Percentiles rank a stretch among this genome's conserved stretches.
Evolutionary conservation across 345 rosid species (phyloP).

Genomic region (Geranium brycei): DNA sequence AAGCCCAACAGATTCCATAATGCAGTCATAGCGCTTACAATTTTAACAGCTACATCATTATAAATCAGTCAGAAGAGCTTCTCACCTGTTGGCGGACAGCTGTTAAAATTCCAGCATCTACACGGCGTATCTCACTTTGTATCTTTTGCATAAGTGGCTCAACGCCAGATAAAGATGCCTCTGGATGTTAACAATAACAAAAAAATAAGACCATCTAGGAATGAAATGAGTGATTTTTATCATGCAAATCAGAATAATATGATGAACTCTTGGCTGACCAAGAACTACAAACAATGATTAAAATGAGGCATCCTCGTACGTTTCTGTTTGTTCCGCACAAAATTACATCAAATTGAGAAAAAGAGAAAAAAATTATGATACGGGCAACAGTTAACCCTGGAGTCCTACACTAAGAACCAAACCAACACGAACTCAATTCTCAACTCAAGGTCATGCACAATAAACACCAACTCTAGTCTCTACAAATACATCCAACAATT

Average conservation of each 20-base stretch:
- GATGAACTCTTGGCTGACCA: background rate
- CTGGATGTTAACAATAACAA: conserved; percentile 29
- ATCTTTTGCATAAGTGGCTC: conserved; percentile 98
- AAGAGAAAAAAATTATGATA: background rate
- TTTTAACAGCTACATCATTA: background rate
- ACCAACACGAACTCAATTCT: background rate
- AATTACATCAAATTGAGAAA: background rate
- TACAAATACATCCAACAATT: no score
- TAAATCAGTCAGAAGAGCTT: conserved; percentile 6
- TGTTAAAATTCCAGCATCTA: conserved; percentile 76
- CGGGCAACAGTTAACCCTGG: background rate
- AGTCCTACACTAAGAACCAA: background rate
- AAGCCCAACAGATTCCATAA: background rate
- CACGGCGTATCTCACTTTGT: conserved; percentile 84
- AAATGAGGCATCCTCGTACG: background rate
- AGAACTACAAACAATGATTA: conserved; percentile 1
- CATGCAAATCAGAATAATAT: background rate
- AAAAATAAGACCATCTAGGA: conserved; percentile 3
- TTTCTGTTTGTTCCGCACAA: background rate
- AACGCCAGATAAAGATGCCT: conserved; percentile 90
- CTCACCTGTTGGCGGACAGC: conserved; percentile 97
- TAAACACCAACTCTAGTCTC: no score
- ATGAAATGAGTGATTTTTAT: background rate
- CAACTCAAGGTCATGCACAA: background rate
- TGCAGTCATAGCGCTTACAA: background rate